Evolutionary conservation across 108 stramenopile species (phyloP).

Genomic region (Nitzschia sp.): DNA sequence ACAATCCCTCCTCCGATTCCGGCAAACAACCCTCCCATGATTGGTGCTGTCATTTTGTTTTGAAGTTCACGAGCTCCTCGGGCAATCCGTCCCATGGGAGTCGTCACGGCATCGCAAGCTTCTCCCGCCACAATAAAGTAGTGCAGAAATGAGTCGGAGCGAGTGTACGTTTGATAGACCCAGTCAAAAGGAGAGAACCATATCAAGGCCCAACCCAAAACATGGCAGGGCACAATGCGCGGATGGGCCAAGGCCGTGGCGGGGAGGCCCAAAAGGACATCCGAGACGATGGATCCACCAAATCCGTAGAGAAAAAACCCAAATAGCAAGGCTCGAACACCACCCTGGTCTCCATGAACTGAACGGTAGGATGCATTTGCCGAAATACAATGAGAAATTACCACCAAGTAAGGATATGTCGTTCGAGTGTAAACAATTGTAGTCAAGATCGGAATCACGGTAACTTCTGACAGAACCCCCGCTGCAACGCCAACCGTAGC

Average conservation of each 20-base stretch:
- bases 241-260: conserved; percentile 32
- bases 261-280: conserved; percentile 36
- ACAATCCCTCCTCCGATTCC: conserved; percentile 31
- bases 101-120: conserved; percentile 34
- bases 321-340: conserved; percentile 17
- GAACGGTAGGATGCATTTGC: conserved; percentile 29
- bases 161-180: conserved; percentile 16
- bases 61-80: conserved; percentile 26
- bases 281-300: conserved; percentile 41
- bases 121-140: conserved; percentile 25
- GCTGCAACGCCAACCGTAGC: conserved; percentile 13
- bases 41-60: conserved; percentile 36
- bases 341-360: conserved; percentile 13
- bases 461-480: conserved; percentile 7
- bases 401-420: conserved; percentile 27
- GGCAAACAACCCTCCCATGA: conserved; percentile 32
- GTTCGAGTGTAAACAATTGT: conserved; percentile 31
- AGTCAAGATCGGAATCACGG: conserved; percentile 24
- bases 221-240: conserved; percentile 29
- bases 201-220: conserved; percentile 30
- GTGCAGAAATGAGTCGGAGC: conserved; percentile 13
- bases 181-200: conserved; percentile 34
- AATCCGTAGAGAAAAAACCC: conserved; percentile 37
- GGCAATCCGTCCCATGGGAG: conserved; percentile 35
- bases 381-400: conserved; percentile 33